Evolutionary conservation across 768 basidiomycete species (phyloP), one percentile per base, ranked within the genome.

Genomic region (Hemileccinum rubropunctum): DNA sequence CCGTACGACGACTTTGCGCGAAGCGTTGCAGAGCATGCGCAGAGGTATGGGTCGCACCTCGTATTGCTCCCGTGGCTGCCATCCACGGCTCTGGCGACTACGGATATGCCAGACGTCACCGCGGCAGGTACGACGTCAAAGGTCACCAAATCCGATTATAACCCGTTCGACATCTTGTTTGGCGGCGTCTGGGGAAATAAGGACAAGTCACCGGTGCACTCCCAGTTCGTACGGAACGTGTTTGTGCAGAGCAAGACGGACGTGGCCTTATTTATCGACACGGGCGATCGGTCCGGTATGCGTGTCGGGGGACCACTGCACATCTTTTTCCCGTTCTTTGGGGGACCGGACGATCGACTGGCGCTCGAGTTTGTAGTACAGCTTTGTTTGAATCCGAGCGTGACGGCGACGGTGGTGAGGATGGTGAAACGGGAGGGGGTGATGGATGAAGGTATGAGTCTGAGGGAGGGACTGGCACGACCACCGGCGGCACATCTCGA

Each of bases 311-410:
- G 69, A 38, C 66, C 60, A 9, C 77, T 83, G 59, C 88, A 91
- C 61, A 58, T 98, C 13, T 88, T 92, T 69, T 61, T 97, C 12
- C 89, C 92, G 0, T 98, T 98, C 78, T 90, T 92, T 64, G 95
- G 95, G 20, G 95, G 95, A 0, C 88, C 93, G 0, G 95, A 98
- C 65, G 95, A 97, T 63, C 77, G 95, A 3, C 75, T 93, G 15
- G 91, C 92, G 0, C 71, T 98, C 33, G 82, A 88, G 27, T 83
- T 97, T 57, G 86, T 90, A 18, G 79, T 87, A 13, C 94, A 95
- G 67, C 71, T 97, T 27, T 95, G 90, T 65, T 72, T 77, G 50
- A 86, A 85, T 56, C 73, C 79, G 14, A 73, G 71, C 47, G 76
- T 90, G 12, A 79, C 72, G 10, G 95, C 91, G 10, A 92, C 88